Evolutionary conservation across 306 rosid genomes (phyloP).

Genomic region (Vicia villosa): DNA sequence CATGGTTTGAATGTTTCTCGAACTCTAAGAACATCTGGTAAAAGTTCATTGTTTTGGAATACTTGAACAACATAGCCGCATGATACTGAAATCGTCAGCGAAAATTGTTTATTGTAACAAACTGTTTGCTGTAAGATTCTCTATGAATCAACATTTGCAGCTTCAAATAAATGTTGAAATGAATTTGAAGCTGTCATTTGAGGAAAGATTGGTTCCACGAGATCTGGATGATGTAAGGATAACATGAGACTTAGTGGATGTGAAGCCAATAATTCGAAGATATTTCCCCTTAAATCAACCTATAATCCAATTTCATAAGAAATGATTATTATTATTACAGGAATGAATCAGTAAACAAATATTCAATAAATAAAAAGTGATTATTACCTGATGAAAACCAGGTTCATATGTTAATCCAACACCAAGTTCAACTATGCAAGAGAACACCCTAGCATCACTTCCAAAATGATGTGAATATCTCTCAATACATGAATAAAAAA

Average conservation of each 20-base stretch:
- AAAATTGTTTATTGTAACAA: too few relatives aligned
- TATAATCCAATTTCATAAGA: slow-evolving; percentile 32
- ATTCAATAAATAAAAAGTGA: background rate
- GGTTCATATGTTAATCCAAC: slow-evolving; percentile 69
- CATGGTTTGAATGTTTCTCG: slow-evolving; percentile 64
- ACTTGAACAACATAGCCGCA: too few relatives aligned
- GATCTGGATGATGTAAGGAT: slow-evolving; percentile 66
- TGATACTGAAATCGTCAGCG: too few relatives aligned
- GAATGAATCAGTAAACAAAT: background rate
- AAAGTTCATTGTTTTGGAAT: too few relatives aligned
- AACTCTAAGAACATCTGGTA: slow-evolving; percentile 43
- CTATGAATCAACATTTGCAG: too few relatives aligned
- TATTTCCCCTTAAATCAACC: slow-evolving; percentile 70
- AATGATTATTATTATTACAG: too few relatives aligned
- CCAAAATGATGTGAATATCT: slow-evolving; percentile 87
- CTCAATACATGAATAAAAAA: too few relatives aligned
- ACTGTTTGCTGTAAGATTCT: too few relatives aligned
- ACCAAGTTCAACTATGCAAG: slow-evolving; percentile 83
- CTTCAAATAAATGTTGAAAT: too few relatives aligned
- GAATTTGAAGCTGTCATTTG: too few relatives aligned
- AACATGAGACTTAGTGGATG: slow-evolving; percentile 77
- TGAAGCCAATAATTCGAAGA: slow-evolving; percentile 72
- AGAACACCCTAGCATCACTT: slow-evolving; percentile 69
- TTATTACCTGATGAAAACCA: slow-evolving; percentile 85
- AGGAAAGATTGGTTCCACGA: slow-evolving; percentile 61